Evolutionary conservation across 2,329 filamentous ascomycete species (phyloP).

Genomic region (Colletotrichum viniferum): DNA sequence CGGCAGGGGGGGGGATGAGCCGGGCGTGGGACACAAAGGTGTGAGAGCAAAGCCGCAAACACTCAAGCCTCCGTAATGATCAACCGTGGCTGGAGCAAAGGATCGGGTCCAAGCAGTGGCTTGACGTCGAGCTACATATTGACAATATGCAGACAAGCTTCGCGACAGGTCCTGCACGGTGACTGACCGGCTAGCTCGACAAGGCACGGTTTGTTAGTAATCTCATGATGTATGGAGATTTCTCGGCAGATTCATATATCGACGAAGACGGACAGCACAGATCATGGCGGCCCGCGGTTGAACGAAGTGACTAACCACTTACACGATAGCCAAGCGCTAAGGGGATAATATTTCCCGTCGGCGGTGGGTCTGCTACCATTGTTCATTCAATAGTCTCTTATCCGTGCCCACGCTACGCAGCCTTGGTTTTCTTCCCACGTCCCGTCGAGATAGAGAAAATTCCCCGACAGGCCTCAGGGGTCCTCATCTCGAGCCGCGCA

Average conservation of each 20-base stretch:
- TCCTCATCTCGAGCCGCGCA: not conserved
- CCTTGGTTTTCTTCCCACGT: not conserved
- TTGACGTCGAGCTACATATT: constrained; percentile 11
- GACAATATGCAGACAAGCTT: not conserved
- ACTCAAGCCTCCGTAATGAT: not conserved
- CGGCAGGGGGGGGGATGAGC: not conserved
- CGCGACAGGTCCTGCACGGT: not conserved
- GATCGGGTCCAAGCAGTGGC: not conserved
- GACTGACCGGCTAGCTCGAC: not conserved
- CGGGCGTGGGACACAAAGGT: too few relatives aligned
- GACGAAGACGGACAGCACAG: not conserved
- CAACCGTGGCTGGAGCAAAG: not conserved
- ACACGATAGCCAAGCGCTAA: not conserved
- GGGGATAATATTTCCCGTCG: not conserved
- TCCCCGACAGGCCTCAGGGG: not conserved
- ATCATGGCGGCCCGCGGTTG: not conserved
- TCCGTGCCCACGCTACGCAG: not conserved
- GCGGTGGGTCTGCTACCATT: not conserved
- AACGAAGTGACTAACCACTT: not conserved
- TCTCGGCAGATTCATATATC: not conserved
- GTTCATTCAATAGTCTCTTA: constrained; percentile 6
- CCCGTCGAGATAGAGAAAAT: not conserved
- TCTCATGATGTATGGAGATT: not conserved
- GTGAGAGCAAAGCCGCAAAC: not conserved
- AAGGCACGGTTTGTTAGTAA: not conserved